Percentiles rank a stretch among this genome's conserved stretches.
phyloP scores from a whole-genome alignment of 225 moss, liverwort and hornwort species.

The Neckera pumila region DNA sequence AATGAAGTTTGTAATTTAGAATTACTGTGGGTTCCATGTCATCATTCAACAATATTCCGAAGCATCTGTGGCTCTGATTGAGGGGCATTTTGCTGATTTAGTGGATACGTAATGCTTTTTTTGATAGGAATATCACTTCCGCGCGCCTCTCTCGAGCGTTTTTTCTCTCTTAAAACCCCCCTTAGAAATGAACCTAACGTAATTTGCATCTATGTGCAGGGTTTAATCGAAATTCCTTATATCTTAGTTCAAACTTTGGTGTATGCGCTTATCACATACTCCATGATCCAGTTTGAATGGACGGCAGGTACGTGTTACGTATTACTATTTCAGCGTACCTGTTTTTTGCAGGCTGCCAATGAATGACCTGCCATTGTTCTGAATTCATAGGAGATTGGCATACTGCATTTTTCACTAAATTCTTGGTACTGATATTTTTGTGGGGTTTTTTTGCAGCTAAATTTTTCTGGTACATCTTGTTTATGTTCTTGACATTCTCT shows the following conservation, averaged over 20 bases:
- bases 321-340: background rate
- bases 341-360: background rate
- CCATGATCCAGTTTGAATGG: conserved; percentile 90
- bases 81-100: background rate
- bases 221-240: conserved; percentile 78
- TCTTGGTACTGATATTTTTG: background rate
- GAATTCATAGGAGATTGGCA: background rate
- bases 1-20: background rate
- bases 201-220: conserved; percentile 31
- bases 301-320: conserved; percentile 25
- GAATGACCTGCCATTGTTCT: background rate
- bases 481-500: conserved; percentile 82
- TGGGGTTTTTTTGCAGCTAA: conserved; percentile 45
- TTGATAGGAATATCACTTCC: background rate
- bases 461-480: conserved; percentile 76
- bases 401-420: background rate
- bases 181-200: background rate
- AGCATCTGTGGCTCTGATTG: background rate
- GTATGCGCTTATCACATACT: conserved; percentile 64
- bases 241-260: conserved; percentile 57
- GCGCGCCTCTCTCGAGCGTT: background rate
- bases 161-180: no score
- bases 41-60: background rate
- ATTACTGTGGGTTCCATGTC: background rate
- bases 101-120: background rate